phyloP scores from a whole-genome alignment of 768 basidiomycete genomes.

The Rhodosporidiobolus odoratus region DNA sequence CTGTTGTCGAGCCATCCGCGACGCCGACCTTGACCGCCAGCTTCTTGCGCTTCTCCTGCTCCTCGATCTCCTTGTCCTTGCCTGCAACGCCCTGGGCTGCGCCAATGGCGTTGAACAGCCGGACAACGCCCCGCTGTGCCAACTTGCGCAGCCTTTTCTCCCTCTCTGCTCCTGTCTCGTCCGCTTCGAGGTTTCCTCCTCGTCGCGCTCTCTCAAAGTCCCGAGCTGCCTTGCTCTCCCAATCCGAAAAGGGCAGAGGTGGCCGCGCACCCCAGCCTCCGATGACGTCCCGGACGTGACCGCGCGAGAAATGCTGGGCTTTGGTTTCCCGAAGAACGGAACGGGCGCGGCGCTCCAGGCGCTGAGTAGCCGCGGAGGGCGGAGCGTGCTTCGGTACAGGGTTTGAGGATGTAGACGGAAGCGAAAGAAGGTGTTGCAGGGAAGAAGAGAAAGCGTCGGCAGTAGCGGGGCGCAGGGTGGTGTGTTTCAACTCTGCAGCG shows the following conservation, averaged over 20 bases:
- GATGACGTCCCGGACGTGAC: conserved; percentile 43
- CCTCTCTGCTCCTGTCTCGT: conserved; percentile 40
- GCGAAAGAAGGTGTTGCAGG: conserved; percentile 37
- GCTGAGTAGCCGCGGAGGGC: conserved; percentile 30
- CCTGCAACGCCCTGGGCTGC: conserved; percentile 38
- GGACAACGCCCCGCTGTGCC: conserved; percentile 43
- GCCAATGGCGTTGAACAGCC: conserved; percentile 43
- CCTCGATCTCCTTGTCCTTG: conserved; percentile 33
- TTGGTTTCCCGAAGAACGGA: conserved; percentile 39
- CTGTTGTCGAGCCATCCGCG: conserved; percentile 5
- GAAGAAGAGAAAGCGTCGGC: conserved; percentile 34
- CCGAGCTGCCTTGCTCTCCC: conserved; percentile 32
- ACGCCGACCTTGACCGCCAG: conserved; percentile 28
- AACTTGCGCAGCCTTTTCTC: conserved; percentile 43
- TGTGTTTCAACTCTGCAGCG: conserved; percentile 38
- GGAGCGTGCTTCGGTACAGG: conserved; percentile 29
- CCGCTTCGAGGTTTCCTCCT: conserved; percentile 2
- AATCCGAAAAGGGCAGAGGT: conserved; percentile 38
- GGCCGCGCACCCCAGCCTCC: conserved; percentile 41
- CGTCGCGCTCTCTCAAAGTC: conserved; percentile 27
- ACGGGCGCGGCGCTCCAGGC: conserved; percentile 39
- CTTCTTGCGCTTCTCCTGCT: conserved; percentile 39
- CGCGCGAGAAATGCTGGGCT: conserved; percentile 38
- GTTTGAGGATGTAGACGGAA: conserved; percentile 32
- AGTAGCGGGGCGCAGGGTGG: conserved; percentile 34